Conservation (phyloP, 306 rosid genomes). For the Styphnolobium japonicum region DNA sequence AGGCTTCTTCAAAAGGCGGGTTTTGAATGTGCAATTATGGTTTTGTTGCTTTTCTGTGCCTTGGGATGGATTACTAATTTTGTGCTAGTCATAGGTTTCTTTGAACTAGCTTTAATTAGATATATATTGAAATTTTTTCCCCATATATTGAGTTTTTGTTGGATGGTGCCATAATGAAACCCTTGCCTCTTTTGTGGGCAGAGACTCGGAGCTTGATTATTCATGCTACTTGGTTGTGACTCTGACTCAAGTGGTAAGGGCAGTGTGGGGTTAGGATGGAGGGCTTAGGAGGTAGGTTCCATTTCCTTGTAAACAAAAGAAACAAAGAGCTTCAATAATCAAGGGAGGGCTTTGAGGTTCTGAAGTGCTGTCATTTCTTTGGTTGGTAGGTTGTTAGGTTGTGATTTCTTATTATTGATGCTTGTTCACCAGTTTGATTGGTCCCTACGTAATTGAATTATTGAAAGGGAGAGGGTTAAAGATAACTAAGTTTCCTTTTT, state of each 20-base stretch:
- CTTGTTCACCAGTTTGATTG: constrained; percentile 18
- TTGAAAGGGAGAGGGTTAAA: constrained; percentile 13
- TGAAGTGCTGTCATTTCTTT: constrained; percentile 21
- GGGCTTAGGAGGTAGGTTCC: neutral
- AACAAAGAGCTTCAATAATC: neutral
- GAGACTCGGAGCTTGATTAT: constrained; percentile 5
- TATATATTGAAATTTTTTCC: neutral
- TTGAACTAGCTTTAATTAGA: constrained; percentile 13
- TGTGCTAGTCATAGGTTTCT: constrained; percentile 11
- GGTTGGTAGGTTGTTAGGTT: constrained; percentile 28
- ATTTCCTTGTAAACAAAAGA: constrained; percentile 1
- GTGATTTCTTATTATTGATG: constrained; percentile 20
- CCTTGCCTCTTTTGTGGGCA: constrained; percentile 5
- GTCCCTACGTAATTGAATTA: constrained; percentile 6
- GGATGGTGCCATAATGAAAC: neutral
- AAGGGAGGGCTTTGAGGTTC: neutral
- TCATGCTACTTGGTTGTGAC: neutral
- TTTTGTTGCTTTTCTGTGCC: constrained; percentile 6
- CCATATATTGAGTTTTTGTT: neutral
- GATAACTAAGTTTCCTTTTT: neutral
- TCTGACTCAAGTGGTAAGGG: constrained; percentile 17
- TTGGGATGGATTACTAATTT: neutral
- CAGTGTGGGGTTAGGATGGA: constrained; percentile 20
- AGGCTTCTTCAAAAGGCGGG: neutral
- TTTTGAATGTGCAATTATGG: constrained; percentile 5